Base-by-base conservation (phyloP, 2,329 filamentous ascomycete genomes). In the Magnaporthiopsis poae region DNA sequence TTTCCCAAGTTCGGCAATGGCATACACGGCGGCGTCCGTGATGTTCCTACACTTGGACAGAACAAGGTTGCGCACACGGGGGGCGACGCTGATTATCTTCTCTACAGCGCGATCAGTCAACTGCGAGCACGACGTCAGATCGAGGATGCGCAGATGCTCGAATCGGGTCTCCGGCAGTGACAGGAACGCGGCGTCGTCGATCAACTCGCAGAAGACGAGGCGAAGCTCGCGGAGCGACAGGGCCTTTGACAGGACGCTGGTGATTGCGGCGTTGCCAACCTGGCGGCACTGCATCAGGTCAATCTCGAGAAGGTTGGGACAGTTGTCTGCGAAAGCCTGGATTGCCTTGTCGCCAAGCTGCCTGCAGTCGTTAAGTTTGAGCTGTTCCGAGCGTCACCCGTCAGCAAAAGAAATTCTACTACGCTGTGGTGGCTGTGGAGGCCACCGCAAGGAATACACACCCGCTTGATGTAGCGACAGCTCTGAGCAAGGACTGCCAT, bases 321-420 rank as follows among this genome's bases (percentile, higher is more conserved):
- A 97, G 77, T 96, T 86, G 62, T 88, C 82, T 7, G 95, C 94
- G 74, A 99, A 96, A 3, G 92, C 90, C 67, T 91, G 81, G 69
- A 98, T 88, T 8, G 92, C 89, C 63, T 84, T 82, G 74, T 98
- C 92, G 59, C 90, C 92, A 46, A 97, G 81, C 77, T 96, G 90
- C n/a, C 79, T 77, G 75, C 95, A 96, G 67, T 93, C 90, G 77
- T 98, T 99, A 69, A 99, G 84, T 85, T 99, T 99, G 71, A 99
- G 84, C 87, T 95, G 46, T 59, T n/a, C 27, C 27, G 39, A 15
- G 25, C 27, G n/a, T 12, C 12, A 29, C 13, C 27, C 3, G 25
- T 29, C 27, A 61, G 60, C 11, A 15, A 33, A 29, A 29, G 11
- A 31, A 29, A 15, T 3, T 3, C 18, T 52, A 56, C 5, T 3